A percentile compares a stretch with the other conserved stretches of the same genome.
Evolutionary conservation across 2,329 filamentous ascomycete species (phyloP).

Genomic region (Diaporthe humulicola): DNA sequence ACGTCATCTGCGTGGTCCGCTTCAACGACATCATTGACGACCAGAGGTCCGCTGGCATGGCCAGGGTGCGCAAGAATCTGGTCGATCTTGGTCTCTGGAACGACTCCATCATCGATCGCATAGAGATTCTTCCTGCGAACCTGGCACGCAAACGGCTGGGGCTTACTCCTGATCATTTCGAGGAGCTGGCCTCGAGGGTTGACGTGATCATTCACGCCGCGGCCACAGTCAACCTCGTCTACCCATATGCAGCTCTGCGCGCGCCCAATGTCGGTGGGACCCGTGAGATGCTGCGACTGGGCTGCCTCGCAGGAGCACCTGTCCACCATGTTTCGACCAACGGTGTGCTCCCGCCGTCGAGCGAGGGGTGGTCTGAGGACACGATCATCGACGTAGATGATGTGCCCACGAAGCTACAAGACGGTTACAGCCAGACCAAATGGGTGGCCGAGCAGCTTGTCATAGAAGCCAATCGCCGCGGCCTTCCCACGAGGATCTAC

Average conservation of each 20-base stretch:
- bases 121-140: slow-evolving; percentile 82
- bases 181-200: slow-evolving; percentile 73
- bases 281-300: slow-evolving; percentile 79
- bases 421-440: slow-evolving; percentile 85
- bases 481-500: slow-evolving; percentile 78
- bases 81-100: slow-evolving; percentile 85
- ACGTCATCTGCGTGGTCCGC: slow-evolving; percentile 80
- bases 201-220: slow-evolving; percentile 84
- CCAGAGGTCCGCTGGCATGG: slow-evolving; percentile 75
- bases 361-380: slow-evolving; percentile 79
- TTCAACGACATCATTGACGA: slow-evolving; percentile 77
- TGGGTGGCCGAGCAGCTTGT: slow-evolving; percentile 86
- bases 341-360: slow-evolving; percentile 80
- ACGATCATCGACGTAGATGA: slow-evolving; percentile 75
- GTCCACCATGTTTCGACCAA: slow-evolving; percentile 86
- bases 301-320: slow-evolving; percentile 75
- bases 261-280: slow-evolving; percentile 85
- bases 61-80: slow-evolving; percentile 80
- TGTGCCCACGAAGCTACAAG: slow-evolving; percentile 76
- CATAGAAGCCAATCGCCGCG: slow-evolving; percentile 75
- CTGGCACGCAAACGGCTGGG: slow-evolving; percentile 77
- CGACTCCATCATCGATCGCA: slow-evolving; percentile 81
- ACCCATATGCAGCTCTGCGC: slow-evolving; percentile 82
- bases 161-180: slow-evolving; percentile 74
- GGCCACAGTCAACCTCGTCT: slow-evolving; percentile 84